phyloP scores from a whole-genome alignment of 148 eudicot genomes.

The Rhododendron griersonianum region DNA sequence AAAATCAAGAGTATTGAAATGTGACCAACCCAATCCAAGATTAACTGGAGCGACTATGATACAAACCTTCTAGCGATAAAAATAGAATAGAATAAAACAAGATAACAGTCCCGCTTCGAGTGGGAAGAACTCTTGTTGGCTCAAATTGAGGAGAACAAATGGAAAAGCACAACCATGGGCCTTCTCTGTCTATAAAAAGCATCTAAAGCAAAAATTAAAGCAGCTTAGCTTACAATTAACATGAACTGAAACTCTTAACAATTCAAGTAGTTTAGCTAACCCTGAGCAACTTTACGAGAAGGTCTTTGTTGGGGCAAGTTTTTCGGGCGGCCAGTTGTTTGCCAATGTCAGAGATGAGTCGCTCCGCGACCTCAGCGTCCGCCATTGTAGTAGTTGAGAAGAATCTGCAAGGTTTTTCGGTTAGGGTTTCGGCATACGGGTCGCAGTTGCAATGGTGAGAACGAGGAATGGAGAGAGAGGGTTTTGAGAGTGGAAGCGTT shows the following conservation, averaged over 20 bases:
- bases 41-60: not conserved
- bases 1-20: not conserved
- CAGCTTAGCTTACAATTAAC: not conserved
- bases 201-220: not conserved
- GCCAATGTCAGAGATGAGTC: slow-evolving; percentile 45
- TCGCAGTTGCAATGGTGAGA: not conserved
- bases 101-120: not conserved
- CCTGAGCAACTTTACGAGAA: slow-evolving; percentile 56
- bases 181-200: not conserved
- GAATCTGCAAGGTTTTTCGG: not conserved
- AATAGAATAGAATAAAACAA: not conserved
- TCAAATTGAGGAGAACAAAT: too few species aligned
- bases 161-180: not conserved
- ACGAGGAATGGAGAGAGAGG: not conserved
- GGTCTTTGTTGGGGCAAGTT: slow-evolving; percentile 57
- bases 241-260: not conserved
- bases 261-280: slow-evolving; percentile 21
- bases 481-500: not conserved
- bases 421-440: not conserved
- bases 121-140: not conserved
- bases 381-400: slow-evolving; percentile 27
- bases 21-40: not conserved
- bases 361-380: slow-evolving; percentile 32
- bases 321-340: slow-evolving; percentile 48
- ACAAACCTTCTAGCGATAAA: not conserved